Evolutionary conservation across 768 basidiomycete species (phyloP), one percentile per base, ranked within the genome.

Genomic region (Auriscalpium microsporum): DNA sequence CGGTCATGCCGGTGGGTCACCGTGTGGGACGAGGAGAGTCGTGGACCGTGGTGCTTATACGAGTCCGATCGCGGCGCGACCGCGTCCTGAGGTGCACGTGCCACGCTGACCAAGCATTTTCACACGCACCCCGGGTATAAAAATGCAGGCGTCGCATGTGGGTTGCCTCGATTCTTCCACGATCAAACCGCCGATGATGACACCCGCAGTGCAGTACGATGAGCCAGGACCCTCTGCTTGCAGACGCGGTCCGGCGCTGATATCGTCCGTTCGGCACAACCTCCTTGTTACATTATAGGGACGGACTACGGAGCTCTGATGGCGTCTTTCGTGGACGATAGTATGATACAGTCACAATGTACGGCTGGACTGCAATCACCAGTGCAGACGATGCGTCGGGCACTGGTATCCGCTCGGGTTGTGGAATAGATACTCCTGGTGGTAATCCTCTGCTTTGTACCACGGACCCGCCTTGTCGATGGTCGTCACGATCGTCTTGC

Each of bases 401-500:
- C 94, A 97, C 63, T 94, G 90, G 67, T 96, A 96, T 9, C 94
- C 95, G 10, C 65, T 64, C 0, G 94, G 91, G 67, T 96, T 90
- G 74, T 87, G 86, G 73, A 83, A 84, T 53, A 83, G 68, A 65
- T 91, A 92, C 34, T 87, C 74, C 61, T 93, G 91, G 69, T 92
- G 88, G 64, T 93, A 90, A 4, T 85, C 79, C 68, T 90, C 88
- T 0, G 87, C 88, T 55, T 86, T 74, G 72, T 81, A 94, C 94
- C 94, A 98, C 38, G 76, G 68, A 0, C 80, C 82, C 0, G 85
- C 87, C 1, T 78, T 68, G 11, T 78, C 62, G 54, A 97, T 88
- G 60, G 84, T 76, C 0, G 94, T 96, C 3, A 83, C 86, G 55
- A 97, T 92, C 66, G 76, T 83, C 72, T 79, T 61, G 34, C 82